These are phyloP conservation scores for Acanthochlamys bracteata DNA, from an alignment of 106 monocot genomes.

Conservation along the genomic window DNA sequence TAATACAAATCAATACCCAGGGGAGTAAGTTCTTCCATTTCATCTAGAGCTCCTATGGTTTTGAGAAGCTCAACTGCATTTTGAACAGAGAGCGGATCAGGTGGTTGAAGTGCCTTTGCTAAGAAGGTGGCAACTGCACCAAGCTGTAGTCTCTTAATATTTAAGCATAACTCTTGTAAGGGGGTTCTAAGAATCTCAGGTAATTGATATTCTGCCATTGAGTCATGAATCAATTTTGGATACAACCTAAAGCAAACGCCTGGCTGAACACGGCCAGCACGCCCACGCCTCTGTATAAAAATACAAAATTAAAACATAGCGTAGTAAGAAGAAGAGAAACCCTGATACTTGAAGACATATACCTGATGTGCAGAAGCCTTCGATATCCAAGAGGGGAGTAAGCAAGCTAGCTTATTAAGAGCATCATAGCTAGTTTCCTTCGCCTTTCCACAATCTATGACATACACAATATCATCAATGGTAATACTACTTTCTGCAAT, in stretches of 20 bases:
- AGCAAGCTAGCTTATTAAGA: constrained; percentile 86
- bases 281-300: constrained; percentile 71
- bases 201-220: constrained; percentile 84
- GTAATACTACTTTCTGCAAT: constrained; percentile 98
- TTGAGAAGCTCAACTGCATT: constrained; percentile 96
- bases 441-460: constrained; percentile 95
- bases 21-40: constrained; percentile 78
- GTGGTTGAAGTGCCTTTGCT: constrained; percentile 85
- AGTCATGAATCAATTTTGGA: constrained; percentile 86
- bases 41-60: constrained; percentile 87
- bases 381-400: constrained; percentile 97
- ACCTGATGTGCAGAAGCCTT: constrained; percentile 99
- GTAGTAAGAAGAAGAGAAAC: background rate
- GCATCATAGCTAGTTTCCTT: constrained; percentile 99
- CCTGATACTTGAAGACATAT: background rate
- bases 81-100: constrained; percentile 80
- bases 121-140: constrained; percentile 76
- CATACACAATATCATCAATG: constrained; percentile 94
- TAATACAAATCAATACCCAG: constrained; percentile 54
- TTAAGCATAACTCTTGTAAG: constrained; percentile 89
- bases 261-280: constrained; percentile 94
- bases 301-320: background rate
- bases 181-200: constrained; percentile 98
- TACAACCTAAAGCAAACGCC: constrained; percentile 88
- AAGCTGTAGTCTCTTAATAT: constrained; percentile 85